phyloP scores from a whole-genome alignment of 805 yeast species.

The Ogataea parapolymorpha region DNA sequence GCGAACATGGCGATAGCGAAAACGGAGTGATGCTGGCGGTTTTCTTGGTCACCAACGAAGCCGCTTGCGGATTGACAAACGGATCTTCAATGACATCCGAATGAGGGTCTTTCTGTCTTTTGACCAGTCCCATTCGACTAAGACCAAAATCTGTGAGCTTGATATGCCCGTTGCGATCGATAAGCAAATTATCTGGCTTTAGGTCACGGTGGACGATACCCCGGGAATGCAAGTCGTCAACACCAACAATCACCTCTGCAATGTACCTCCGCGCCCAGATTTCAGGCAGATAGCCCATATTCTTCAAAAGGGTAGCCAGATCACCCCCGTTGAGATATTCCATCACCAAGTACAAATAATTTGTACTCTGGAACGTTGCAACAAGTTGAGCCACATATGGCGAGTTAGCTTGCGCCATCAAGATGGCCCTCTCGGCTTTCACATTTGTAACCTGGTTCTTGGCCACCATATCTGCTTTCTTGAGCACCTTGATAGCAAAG shows the following conservation, averaged over 20 bases:
- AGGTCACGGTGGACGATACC: slow-evolving; percentile 94
- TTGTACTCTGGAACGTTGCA: slow-evolving; percentile 84
- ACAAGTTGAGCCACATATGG: slow-evolving; percentile 89
- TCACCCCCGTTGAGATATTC: slow-evolving; percentile 97
- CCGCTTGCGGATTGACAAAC: slow-evolving; percentile 13
- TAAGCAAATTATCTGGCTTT: slow-evolving; percentile 90
- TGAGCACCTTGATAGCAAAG: slow-evolving; percentile 89
- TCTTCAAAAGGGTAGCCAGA: slow-evolving; percentile 78
- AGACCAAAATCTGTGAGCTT: slow-evolving; percentile 95
- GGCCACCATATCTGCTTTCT: slow-evolving; percentile 93
- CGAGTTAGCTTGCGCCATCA: slow-evolving; percentile 94
- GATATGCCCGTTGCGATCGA: slow-evolving; percentile 83
- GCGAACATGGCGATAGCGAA: slow-evolving; percentile 26
- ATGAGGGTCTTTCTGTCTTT: slow-evolving; percentile 55
- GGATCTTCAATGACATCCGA: slow-evolving; percentile 20
- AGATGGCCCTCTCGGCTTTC: slow-evolving; percentile 91
- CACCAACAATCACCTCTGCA: slow-evolving; percentile 88
- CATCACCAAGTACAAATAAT: slow-evolving; percentile 89
- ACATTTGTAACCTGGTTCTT: slow-evolving; percentile 96
- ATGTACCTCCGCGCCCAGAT: slow-evolving; percentile 83
- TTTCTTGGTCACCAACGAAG: slow-evolving; percentile 15
- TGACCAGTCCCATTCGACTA: slow-evolving; percentile 81
- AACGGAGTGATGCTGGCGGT: slow-evolving; percentile 25
- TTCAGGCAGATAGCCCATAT: slow-evolving; percentile 79
- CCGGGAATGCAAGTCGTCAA: slow-evolving; percentile 79